A percentile compares a stretch with the other conserved stretches of the same genome.
Evolutionary conservation across 768 basidiomycete species (phyloP).

Genomic region (Clitopilus hobsonii): DNA sequence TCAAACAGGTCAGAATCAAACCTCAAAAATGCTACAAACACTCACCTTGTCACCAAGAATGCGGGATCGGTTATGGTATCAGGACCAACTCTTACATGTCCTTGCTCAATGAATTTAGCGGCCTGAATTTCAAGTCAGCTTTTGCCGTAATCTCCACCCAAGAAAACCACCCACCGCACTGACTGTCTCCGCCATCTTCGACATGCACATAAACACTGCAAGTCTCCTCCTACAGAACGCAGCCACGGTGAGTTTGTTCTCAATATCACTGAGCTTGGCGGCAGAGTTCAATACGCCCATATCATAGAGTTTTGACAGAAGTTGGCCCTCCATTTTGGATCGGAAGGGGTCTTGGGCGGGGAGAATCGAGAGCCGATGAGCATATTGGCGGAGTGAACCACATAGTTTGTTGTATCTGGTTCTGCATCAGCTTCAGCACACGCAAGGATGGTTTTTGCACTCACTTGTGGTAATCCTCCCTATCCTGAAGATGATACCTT

Average conservation of each 20-base stretch:
- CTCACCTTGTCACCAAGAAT: conserved; percentile 82
- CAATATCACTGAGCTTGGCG: conserved; percentile 90
- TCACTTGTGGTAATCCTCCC: conserved; percentile 92
- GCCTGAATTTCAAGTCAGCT: conserved; percentile 48
- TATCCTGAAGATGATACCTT: conserved; percentile 90
- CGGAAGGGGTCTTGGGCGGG: conserved; percentile 89
- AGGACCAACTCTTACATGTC: conserved; percentile 95
- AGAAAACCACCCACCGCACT: conserved; percentile 66
- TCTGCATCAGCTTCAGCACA: conserved; percentile 1
- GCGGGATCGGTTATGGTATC: conserved; percentile 96
- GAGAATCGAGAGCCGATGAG: conserved; percentile 82
- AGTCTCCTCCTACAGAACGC: conserved; percentile 90
- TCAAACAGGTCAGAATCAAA: conserved; percentile 2
- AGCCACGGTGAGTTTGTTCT: conserved; percentile 94
- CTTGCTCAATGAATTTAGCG: conserved; percentile 96
- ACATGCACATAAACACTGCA: conserved; percentile 87
- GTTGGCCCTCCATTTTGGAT: conserved; percentile 73
- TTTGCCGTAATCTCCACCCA: not conserved
- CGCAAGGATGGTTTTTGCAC: conserved; percentile 5
- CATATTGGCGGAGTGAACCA: conserved; percentile 79
- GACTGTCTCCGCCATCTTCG: conserved; percentile 95
- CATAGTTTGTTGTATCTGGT: conserved; percentile 90
- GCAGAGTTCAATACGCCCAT: conserved; percentile 87
- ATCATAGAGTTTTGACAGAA: conserved; percentile 95
- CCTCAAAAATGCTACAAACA: conserved; percentile 1